Evolutionary conservation across 768 basidiomycete species (phyloP), one percentile per base, ranked within the genome.

Genomic region (Kwoniella mangroviensis): DNA sequence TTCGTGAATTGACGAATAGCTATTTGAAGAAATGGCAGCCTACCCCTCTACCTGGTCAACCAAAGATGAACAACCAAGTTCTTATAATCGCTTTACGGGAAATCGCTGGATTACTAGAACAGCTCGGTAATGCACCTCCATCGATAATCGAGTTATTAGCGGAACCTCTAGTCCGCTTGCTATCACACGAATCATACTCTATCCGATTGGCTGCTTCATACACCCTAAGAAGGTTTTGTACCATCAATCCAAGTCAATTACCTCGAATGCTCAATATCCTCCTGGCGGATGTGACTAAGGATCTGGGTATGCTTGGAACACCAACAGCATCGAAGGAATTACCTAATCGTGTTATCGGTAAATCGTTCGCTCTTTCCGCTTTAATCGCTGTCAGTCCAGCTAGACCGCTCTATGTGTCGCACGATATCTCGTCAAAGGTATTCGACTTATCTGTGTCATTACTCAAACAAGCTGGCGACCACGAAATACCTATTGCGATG

Each of bases 401-500:
- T 69, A 88, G 92, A 24, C 94, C 95, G 0, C 86, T 99, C 1
- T 98, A 98, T 75, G 92, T 96, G 55, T 95, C 94, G 5, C 94
- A 94, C 83, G 96, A 98, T 79, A 88, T 95, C 74, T 90, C 90
- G 49, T 72, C 93, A 4, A 95, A 92, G 79, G 91, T 94, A 19
- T 88, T 98, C 66, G 93, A 97, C 77, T 91, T 92, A 83, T 92
- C 96, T 1, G 92, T 91, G 1, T 89, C 91, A 66, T 87, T 99
- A 11, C 87, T 99, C 63, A 98, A 96, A 78, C 88, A 91, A 42
- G 91, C 93, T 0, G 92, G 92, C 9, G 94, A 97, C 69, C 96
- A 98, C 79, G 91, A 95, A 68, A 85, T 98, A 55, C 88, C 89
- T 65, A 84, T 92, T 40, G 93, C 93, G 1, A 88, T 88, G 13